Percentiles rank a stretch among this genome's conserved stretches.
These are phyloP conservation scores for Porpolomopsis calyptriformis DNA, from an alignment of 768 basidiomycete genomes.

Conservation along the genomic window DNA sequence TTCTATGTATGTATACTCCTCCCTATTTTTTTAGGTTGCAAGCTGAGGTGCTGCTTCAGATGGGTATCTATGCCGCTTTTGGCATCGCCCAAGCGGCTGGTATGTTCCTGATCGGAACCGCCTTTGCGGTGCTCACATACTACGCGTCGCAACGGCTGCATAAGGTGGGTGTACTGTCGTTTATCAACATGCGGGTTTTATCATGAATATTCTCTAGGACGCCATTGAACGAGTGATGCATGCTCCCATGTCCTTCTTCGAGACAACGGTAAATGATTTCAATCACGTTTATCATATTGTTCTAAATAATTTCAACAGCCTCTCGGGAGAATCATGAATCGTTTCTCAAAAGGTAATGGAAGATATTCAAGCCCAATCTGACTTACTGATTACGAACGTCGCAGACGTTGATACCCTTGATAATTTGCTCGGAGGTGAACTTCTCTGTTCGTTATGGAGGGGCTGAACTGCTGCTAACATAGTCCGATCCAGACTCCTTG, in stretches of 20 bases:
- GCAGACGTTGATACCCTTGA: constrained; percentile 73
- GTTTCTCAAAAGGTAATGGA: constrained; percentile 76
- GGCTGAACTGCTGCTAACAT: background rate
- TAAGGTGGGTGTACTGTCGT: constrained; percentile 25
- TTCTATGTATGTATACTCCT: constrained; percentile 52
- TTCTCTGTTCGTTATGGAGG: background rate
- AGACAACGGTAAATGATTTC: constrained; percentile 47
- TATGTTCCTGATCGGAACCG: constrained; percentile 9
- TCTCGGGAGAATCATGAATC: constrained; percentile 81
- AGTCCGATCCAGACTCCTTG: constrained; percentile 40
- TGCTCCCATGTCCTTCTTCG: constrained; percentile 86
- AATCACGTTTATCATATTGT: background rate
- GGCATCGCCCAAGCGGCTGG: constrained; percentile 8
- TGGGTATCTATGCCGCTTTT: constrained; percentile 11
- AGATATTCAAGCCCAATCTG: background rate
- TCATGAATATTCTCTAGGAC: constrained; percentile 23
- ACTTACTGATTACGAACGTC: background rate
- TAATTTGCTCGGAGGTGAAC: constrained; percentile 50
- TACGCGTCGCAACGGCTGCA: constrained; percentile 68
- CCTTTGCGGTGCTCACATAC: constrained; percentile 11
- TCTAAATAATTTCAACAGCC: constrained; percentile 32
- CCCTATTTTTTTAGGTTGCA: background rate
- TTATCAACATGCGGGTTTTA: background rate
- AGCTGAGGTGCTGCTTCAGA: constrained; percentile 3
- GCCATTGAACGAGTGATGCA: constrained; percentile 65